Evolutionary conservation across 148 eudicot genomes (phyloP), one percentile per base, ranked within the genome.

Genomic region (Talinum fruticosum): DNA sequence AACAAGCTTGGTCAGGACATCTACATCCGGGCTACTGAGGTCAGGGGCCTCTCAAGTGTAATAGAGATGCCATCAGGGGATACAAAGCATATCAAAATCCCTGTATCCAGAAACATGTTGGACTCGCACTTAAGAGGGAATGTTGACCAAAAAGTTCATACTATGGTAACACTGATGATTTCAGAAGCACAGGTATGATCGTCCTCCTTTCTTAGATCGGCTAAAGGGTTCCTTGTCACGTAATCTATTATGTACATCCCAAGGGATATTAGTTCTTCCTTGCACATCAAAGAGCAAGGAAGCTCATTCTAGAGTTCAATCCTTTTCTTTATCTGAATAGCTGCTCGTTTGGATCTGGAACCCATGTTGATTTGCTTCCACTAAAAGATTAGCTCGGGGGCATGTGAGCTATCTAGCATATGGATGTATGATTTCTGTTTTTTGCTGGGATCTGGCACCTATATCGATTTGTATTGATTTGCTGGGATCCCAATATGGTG

Each of bases 1-100:
- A 96, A 96, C 80, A 89, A 87, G 84, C 97, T 96, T 75, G 98
- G 99, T 68, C 91, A 88, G 83, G 97, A 96, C 81, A 90, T 96
- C 83, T 96, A 83, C 62, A 88, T 96, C 72, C 87, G 95, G 82
- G 89, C 87, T 75, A 85, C 90, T 80, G 97, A 87, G 77, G 85
- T 78, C 38, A 84, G 87, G 81, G 97, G 94, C 23, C 88, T 88
- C 78, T 83, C 91, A 4, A 87, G 86, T 80, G 87, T 93, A 78
- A 83, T 91, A 6, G 87, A 82, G 87, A 91, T 96, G 97, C 92
- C 98, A 41, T 88, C 99, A 24, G 99, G 97, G 70, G 94, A 90
- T 76, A 85, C 73, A 83, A 91, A 90, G 86, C 87, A 90, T 79
- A 79, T 96, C 8, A 96, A 83, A 87, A 93, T 96, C 81, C 97